A percentile compares a stretch with the other conserved stretches of the same genome.
Conservation (phyloP, 2,329 filamentous ascomycete species). For the Talaromyces sp. region DNA sequence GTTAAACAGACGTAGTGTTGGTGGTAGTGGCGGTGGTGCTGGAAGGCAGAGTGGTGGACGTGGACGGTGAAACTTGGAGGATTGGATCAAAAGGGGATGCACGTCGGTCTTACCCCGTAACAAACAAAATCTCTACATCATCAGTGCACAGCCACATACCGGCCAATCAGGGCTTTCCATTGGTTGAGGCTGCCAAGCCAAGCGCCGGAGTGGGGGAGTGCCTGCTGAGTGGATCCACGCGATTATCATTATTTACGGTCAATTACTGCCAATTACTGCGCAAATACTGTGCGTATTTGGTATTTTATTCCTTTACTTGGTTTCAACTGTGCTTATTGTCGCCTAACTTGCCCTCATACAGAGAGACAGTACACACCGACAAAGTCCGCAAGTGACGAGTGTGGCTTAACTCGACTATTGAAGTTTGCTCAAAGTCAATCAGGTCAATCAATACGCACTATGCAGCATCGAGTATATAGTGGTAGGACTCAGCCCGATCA, state of each 20-base stretch:
- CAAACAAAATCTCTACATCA: background rate
- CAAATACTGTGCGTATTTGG: background rate
- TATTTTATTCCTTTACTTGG: background rate
- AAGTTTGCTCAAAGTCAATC: background rate
- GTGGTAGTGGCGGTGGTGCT: background rate
- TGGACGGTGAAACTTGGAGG: background rate
- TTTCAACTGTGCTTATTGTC: background rate
- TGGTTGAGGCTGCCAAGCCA: background rate
- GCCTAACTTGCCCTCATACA: background rate
- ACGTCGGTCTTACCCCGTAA: background rate
- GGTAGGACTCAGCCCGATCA: background rate
- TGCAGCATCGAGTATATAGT: background rate
- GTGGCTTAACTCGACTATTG: slow-evolving; percentile 1
- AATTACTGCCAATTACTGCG: background rate
- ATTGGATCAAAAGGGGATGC: background rate
- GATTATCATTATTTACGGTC: background rate
- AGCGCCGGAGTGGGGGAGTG: background rate
- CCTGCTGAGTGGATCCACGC: background rate
- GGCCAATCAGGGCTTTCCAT: background rate
- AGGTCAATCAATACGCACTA: background rate
- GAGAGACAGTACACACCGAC: background rate
- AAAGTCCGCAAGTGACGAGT: background rate
- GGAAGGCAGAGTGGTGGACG: background rate
- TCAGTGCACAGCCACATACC: background rate
- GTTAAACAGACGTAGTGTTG: background rate